phyloP scores from a whole-genome alignment of 2,329 filamentous ascomycete species.

The Aspergillus transmontanensis region DNA sequence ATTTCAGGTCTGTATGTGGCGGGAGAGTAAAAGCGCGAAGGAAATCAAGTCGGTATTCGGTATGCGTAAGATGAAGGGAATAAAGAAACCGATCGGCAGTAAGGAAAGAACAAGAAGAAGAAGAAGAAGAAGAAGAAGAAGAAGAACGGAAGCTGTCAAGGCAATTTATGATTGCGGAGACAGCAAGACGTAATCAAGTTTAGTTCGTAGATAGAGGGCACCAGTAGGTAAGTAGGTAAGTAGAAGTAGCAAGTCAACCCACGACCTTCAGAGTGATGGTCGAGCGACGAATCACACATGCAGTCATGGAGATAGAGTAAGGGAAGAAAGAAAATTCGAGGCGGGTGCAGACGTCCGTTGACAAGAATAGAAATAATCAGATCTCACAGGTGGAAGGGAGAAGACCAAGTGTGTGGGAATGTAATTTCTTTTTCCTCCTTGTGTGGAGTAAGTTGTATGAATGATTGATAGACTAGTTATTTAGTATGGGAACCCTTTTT shows the following conservation, averaged over 20 bases:
- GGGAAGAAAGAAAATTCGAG: slow-evolving; percentile 11
- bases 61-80: not conserved
- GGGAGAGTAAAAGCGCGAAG: not conserved
- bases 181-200: not conserved
- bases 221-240: not conserved
- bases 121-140: slow-evolving; percentile 5
- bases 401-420: slow-evolving; percentile 1
- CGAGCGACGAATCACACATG: slow-evolving; percentile 18
- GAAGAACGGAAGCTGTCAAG: not conserved
- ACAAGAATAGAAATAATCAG: slow-evolving; percentile 2
- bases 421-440: slow-evolving; percentile 8
- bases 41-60: not conserved
- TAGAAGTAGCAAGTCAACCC: slow-evolving; percentile 16
- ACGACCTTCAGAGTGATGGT: slow-evolving; percentile 21
- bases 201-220: not conserved
- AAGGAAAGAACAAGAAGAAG: not conserved
- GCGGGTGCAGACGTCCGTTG: not conserved
- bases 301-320: slow-evolving; percentile 22
- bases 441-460: slow-evolving; percentile 4
- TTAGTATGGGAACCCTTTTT: slow-evolving; percentile 4
- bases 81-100: slow-evolving; percentile 13
- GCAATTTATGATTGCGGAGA: slow-evolving; percentile 4
- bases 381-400: not conserved
- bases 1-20: slow-evolving; percentile 37
- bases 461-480: slow-evolving; percentile 1